phyloP scores from a whole-genome alignment of 2,329 filamentous ascomycete genomes.

The Trichoderma sp. region DNA sequence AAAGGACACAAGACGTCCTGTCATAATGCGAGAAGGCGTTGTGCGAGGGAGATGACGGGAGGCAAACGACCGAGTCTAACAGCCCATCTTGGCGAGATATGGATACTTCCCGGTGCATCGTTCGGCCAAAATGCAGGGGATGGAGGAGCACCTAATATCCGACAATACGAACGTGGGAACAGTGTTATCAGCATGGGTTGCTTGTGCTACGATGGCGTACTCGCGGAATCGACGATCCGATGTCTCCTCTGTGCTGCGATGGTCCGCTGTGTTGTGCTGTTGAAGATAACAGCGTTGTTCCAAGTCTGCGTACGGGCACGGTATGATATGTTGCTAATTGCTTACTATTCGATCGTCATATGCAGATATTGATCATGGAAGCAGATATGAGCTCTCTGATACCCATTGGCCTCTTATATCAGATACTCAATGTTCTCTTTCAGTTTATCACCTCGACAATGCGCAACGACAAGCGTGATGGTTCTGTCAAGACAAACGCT shows the following conservation, averaged over 20 bases:
- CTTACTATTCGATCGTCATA: not conserved
- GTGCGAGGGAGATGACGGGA: constrained; percentile 10
- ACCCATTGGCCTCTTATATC: not conserved
- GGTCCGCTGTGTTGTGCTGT: not conserved
- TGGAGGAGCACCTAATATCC: not conserved
- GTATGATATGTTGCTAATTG: not conserved
- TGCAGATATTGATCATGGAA: rapidly evolving
- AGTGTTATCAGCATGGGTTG: not conserved
- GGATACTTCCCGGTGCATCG: not conserved
- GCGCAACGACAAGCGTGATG: not conserved
- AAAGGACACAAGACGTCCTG: constrained; percentile 14
- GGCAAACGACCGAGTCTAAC: constrained; percentile 16
- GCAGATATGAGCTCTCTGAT: not conserved
- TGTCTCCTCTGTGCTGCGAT: not conserved
- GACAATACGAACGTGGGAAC: not conserved
- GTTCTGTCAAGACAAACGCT: no score
- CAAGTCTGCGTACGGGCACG: not conserved
- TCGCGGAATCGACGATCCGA: not conserved
- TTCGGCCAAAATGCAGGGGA: not conserved
- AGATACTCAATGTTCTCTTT: not conserved
- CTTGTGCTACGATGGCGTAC: not conserved
- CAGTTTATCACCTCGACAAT: not conserved
- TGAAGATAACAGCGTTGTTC: not conserved
- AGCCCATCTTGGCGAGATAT: constrained; percentile 2
- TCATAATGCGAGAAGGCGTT: constrained; percentile 20